Evolutionary conservation across 2,329 filamentous ascomycete genomes (phyloP).

Genomic region (Fusarium albosuccineum): DNA sequence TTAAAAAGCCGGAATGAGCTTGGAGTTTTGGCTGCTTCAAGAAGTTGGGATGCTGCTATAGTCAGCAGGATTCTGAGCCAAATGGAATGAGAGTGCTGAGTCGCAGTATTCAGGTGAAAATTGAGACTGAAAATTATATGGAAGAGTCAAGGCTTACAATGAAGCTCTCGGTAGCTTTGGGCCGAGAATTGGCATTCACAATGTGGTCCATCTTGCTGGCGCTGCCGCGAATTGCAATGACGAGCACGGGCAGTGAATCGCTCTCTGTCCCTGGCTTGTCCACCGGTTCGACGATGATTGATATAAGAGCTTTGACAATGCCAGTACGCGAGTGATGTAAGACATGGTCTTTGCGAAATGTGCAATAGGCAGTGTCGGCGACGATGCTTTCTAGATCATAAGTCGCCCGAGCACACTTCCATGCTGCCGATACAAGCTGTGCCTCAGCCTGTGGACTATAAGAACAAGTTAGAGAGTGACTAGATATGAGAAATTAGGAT

Average conservation of each 20-base stretch:
- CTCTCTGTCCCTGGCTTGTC: background rate
- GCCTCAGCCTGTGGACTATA: conserved; percentile 29
- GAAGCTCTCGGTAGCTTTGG: conserved; percentile 18
- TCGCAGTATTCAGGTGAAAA: no score
- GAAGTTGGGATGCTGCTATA: conserved; percentile 8
- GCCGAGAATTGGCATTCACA: conserved; percentile 32
- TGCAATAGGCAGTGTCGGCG: conserved; percentile 25
- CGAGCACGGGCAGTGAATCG: conserved; percentile 25
- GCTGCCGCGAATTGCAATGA: conserved; percentile 40
- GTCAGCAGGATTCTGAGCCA: background rate
- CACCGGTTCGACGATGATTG: conserved; percentile 24
- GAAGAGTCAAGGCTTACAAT: conserved; percentile 25
- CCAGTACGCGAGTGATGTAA: conserved; percentile 22
- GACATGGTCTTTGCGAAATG: conserved; percentile 21
- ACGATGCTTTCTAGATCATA: conserved; percentile 25
- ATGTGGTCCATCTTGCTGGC: conserved; percentile 44
- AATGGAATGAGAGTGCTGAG: background rate
- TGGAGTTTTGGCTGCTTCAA: conserved; percentile 1
- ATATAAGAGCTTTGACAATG: conserved; percentile 34
- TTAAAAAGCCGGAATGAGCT: conserved; percentile 40
- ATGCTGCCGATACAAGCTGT: conserved; percentile 35
- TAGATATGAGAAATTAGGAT: background rate
- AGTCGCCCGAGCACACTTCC: conserved; percentile 34
- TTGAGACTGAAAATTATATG: no score
- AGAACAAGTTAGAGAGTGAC: background rate